Base-by-base conservation (phyloP, 2,329 filamentous ascomycete species). In the Colletotrichum eleusines region DNA sequence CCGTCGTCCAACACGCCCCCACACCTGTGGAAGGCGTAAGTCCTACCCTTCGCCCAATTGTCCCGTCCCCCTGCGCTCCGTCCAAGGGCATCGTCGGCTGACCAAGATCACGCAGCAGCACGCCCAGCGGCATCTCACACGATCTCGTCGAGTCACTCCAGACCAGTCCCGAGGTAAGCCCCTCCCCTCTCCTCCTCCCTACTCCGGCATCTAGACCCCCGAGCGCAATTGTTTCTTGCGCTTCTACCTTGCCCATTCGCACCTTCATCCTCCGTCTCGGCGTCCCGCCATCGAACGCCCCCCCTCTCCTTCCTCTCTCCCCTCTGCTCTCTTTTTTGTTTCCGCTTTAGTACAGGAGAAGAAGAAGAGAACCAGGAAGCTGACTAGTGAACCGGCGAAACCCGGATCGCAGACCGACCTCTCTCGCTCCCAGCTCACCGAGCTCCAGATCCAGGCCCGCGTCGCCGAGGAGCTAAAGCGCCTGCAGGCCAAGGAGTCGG, bases 391-490 rank as follows among this genome's bases (percentile, higher is more conserved):
- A 31, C 35, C 26, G 8, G 42, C 51, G 16, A n/a, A 42, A 20
- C 40, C 2, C 76, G 73, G 48, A 18, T 44, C 23, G 26, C 79
- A 98, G 95, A 95, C 92, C 82, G 95, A 98, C 84, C 90, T 91
- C 71, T 95, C 94, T 74, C 94, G 95, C 79, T 88, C 92, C 77
- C 93, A 93, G 83, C 86, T 91, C 78, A 85, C 94, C 81, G 95
- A 98, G 84, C 90, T 96, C 74, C 92, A 95, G 77, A 91, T 97
- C 81, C 95, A 98, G 85, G 85, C 89, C 79, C 95, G 95, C 81
- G 94, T 98, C 72, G 90, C 92, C 77, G 87, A 90, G 77, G 95
- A 98, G 84, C 93, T 98, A 75, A 90, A 92, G 81, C 91, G 91
- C 76, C 89, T 97, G 74, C 91, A 91, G 79, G 87, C 89, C 74